Base-by-base conservation (phyloP, 192 early-diverging fungal species). In the Linnemannia zychae region DNA sequence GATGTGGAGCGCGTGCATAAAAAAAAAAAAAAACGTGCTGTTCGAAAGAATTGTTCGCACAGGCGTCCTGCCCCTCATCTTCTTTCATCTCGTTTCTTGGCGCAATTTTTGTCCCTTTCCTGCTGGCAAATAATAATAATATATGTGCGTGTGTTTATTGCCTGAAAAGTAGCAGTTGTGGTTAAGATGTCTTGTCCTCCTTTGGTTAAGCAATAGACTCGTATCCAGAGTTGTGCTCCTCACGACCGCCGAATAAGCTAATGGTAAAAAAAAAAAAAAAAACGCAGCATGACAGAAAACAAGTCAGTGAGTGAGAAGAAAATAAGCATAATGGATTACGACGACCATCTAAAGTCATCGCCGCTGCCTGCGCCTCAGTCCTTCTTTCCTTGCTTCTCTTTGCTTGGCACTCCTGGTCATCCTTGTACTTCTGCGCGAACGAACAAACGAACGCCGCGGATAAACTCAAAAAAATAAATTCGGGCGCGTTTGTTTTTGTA, bases 191-290 rank as follows among this genome's bases (percentile, higher is more conserved):
- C 13, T 34, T 3, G 24, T 49, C 6, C 22, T 38, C 57, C 12
- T 7, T 38, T 71, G 65, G 20, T 63, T 71, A 80, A 18, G 74
- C 80, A 52, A 81, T 76, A 3, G 69, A 37, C 53, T 81, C 80
- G 69, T 81, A 81, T 22, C 74, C 74, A 7, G 44, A 18, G 80
- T 76, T 76, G 74, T 81, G 80, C 69, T 81, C 80, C 80, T 81
- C 80, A 40, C 80, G 80, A 67, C 74, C 74, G 28, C 74, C 80
- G 47, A 81, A 81, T 22, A 81, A 57, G 74, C 78, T 80, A 68
- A 36, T 9, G 9, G 22, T 13, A 37, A 15, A 72, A 9, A 48
- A 24, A 67, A 53, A 53, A 44, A 57, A 67, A 74, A 67, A 66
- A 67, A 40, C n/a, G n/a, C n/a, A n/a, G n/a, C n/a, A n/a, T n/a